Base-by-base conservation (phyloP, 371 early-diverging fungal species). In the Lichtheimia ramosa region DNA sequence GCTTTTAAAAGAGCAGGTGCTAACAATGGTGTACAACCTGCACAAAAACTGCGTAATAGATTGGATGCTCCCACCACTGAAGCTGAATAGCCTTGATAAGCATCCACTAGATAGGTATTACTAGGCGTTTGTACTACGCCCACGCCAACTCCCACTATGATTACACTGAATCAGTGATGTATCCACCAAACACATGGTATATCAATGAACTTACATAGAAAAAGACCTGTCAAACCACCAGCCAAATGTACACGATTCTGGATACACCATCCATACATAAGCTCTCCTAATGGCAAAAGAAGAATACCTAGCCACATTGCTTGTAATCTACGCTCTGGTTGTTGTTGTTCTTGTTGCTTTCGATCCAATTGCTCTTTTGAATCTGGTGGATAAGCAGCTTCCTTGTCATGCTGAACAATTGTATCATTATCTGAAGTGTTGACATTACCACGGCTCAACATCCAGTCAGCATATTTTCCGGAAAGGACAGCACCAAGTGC, bases 61-160 rank as follows among this genome's bases (percentile, higher is more conserved):
- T 78, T 81, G 12, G 72, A 68, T 3, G 73, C 70, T 14, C 82
- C 70, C 49, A 78, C 70, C 0, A 69, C 79, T 2, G 77, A 76
- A 5, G 82, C 82, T 20, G 82, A 74, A 43, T 73, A 62, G 8
- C 63, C 58, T 27, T 65, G 67, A 24, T 74, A 81, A 1, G 69
- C 60, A 46, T 81, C 82, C 0, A 76, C 73, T 20, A 81, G 69
- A 21, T 81, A 81, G 1, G 76, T 74, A 40, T 78, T 78, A 14
- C 71, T 67, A 21, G 79, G 74, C 7, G 82, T 78, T 34, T 76
- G 75, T 3, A 78, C 67, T 6, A 78, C 20, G 18, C 74, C 77
- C 21, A 78, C 73, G 2, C 82, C 82, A 15, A 82, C 21, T 8
- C 77, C 77, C 54, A 77, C 81, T 80, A 58, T n/a, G n/a, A n/a